phyloP scores from a whole-genome alignment of 2,329 filamentous ascomycete genomes.

The Penicillium decumbens region DNA sequence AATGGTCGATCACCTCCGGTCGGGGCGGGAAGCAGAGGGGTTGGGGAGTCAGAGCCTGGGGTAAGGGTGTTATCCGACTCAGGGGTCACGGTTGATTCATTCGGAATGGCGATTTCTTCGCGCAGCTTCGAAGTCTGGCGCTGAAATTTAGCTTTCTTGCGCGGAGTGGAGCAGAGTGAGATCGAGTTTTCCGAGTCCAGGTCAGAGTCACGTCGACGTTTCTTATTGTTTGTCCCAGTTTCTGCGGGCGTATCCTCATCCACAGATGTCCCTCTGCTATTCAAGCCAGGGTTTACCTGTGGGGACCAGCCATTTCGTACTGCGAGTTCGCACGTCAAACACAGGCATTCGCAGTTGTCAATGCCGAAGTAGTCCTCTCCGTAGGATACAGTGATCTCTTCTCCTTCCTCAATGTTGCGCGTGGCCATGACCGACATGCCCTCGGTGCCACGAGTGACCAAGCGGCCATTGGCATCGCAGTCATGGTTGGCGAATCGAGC shows the following conservation, averaged over 20 bases:
- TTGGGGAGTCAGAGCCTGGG: conserved; percentile 5
- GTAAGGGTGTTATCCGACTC: conserved; percentile 10
- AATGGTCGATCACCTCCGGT: conserved; percentile 2
- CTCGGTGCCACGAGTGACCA: conserved; percentile 76
- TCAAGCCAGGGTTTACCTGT: conserved; percentile 35
- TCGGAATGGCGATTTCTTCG: conserved; percentile 32
- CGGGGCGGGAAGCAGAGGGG: conserved; percentile 1
- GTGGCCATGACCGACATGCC: conserved; percentile 88
- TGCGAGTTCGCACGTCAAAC: conserved; percentile 73
- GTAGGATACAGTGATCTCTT: conserved; percentile 96
- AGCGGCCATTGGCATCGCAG: conserved; percentile 82
- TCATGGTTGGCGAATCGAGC: conserved; percentile 97
- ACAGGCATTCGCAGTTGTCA: conserved; percentile 91
- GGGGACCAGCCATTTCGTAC: conserved; percentile 78
- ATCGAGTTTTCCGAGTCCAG: conserved; percentile 25
- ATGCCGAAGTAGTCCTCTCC: conserved; percentile 94
- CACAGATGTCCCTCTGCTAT: conserved; percentile 28
- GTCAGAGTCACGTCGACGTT: conserved; percentile 28
- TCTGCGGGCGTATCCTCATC: conserved; percentile 23
- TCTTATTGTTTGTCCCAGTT: conserved; percentile 20
- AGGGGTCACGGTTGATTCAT: conserved; percentile 17
- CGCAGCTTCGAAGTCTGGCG: conserved; percentile 35
- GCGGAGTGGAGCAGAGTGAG: conserved; percentile 25
- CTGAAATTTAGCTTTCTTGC: conserved; percentile 33
- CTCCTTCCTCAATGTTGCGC: conserved; percentile 74